Evolutionary conservation across 208 protist species (phyloP).

Genomic region (Trypanosoma melophagium): DNA sequence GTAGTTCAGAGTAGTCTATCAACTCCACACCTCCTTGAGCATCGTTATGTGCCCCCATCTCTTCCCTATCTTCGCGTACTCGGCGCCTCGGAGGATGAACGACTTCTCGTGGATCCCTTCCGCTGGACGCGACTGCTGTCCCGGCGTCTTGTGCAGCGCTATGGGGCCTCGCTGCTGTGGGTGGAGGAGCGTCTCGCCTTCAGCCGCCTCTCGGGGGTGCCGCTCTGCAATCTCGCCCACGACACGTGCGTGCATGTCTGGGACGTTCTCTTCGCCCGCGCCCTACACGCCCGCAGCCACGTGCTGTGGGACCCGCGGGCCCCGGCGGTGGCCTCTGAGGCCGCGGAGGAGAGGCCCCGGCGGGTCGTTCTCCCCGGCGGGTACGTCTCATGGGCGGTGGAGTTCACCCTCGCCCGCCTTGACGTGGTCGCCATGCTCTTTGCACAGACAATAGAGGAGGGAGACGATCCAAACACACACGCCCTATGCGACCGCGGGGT

Average conservation of each 20-base stretch:
- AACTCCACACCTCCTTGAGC: constrained; percentile 64
- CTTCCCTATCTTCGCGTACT: constrained; percentile 79
- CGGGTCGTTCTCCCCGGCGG: constrained; percentile 82
- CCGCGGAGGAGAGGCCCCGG: constrained; percentile 73
- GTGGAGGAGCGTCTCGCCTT: constrained; percentile 82
- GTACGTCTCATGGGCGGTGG: constrained; percentile 80
- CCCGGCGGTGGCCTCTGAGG: constrained; percentile 64
- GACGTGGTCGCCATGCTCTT: constrained; percentile 89
- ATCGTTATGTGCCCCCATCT: constrained; percentile 47
- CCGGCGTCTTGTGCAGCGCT: constrained; percentile 74
- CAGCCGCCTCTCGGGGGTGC: constrained; percentile 76
- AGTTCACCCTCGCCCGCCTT: constrained; percentile 82
- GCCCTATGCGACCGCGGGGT: constrained; percentile 80
- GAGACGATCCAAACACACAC: constrained; percentile 73
- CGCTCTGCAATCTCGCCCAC: constrained; percentile 83
- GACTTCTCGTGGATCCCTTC: constrained; percentile 83
- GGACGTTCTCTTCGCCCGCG: constrained; percentile 80
- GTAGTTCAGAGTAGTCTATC: constrained; percentile 72
- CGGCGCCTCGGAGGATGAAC: constrained; percentile 80
- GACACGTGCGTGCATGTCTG: constrained; percentile 85
- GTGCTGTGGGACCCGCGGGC: constrained; percentile 83
- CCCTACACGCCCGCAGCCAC: constrained; percentile 70
- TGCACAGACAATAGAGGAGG: constrained; percentile 88
- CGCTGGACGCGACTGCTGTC: constrained; percentile 72
- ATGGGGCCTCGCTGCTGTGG: constrained; percentile 78